Evolutionary conservation across 2,329 filamentous ascomycete species (phyloP).

Genomic region (Colletotrichum tofieldiae): DNA sequence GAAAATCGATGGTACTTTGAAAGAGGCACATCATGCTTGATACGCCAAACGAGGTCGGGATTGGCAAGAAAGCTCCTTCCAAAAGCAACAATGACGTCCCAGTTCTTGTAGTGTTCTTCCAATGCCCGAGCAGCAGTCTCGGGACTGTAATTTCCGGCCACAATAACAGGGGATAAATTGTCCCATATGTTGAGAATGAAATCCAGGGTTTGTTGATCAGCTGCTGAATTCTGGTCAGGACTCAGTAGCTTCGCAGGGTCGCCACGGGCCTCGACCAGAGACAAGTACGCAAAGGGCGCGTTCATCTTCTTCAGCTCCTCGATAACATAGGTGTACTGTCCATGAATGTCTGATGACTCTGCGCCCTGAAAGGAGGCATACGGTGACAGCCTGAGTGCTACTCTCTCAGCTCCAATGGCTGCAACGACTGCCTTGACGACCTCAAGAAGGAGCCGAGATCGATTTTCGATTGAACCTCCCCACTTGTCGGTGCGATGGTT

Average conservation of each 20-base stretch:
- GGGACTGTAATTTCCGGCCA: conserved; percentile 48
- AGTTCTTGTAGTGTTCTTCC: conserved; percentile 48
- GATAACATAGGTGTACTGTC: conserved; percentile 47
- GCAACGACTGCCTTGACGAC: conserved; percentile 54
- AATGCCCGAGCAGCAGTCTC: conserved; percentile 43
- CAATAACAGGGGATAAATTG: conserved; percentile 48
- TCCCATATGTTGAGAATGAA: conserved; percentile 51
- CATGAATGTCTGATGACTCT: conserved; percentile 44
- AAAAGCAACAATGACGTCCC: conserved; percentile 51
- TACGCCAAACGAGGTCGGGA: conserved; percentile 49
- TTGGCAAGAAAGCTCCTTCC: conserved; percentile 50
- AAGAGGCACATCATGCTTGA: conserved; percentile 46
- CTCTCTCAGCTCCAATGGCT: conserved; percentile 50
- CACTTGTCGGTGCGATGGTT: conserved; percentile 65
- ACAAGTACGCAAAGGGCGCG: conserved; percentile 48
- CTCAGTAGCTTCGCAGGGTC: conserved; percentile 50
- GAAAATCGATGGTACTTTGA: conserved; percentile 47
- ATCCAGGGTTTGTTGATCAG: conserved; percentile 47
- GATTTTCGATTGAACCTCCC: conserved; percentile 65
- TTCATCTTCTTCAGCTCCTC: conserved; percentile 48
- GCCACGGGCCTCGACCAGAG: conserved; percentile 49
- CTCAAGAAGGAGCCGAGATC: conserved; percentile 62
- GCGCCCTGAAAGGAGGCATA: conserved; percentile 49
- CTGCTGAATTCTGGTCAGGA: conserved; percentile 54
- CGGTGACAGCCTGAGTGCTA: conserved; percentile 58